Evolutionary conservation across 345 rosid genomes (phyloP).

Genomic region (Ceriops decandra): DNA sequence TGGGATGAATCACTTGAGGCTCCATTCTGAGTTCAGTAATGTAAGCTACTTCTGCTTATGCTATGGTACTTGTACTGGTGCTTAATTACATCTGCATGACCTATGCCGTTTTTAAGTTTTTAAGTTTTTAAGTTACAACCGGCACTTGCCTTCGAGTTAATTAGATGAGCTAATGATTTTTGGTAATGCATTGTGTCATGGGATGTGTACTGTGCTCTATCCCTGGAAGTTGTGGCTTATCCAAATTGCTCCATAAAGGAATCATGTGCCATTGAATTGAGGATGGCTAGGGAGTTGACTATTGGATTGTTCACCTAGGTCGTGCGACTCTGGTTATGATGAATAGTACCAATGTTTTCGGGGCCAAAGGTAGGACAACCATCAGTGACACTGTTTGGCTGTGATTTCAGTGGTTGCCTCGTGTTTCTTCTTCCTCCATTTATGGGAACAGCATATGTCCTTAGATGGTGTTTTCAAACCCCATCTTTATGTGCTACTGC

Average conservation of each 20-base stretch:
- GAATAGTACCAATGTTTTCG: neutral
- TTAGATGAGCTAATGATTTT: no score
- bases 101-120: neutral
- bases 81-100: neutral
- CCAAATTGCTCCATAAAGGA: neutral
- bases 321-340: neutral
- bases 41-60: constrained; percentile 21
- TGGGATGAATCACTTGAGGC: constrained; percentile 99
- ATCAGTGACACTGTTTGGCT: neutral
- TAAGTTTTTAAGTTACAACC: neutral
- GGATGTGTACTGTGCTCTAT: no score
- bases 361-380: neutral
- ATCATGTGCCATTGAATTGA: neutral
- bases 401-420: neutral
- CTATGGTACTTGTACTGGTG: neutral
- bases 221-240: no score
- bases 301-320: neutral
- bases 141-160: neutral
- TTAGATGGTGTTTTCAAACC: no score
- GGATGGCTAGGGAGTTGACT: neutral
- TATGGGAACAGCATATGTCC: no score
- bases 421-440: no score
- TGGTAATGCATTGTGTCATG: no score
- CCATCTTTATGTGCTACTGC: no score
- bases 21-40: constrained; percentile 58